Base-by-base conservation (phyloP, 257 asterid species). In the Scutellaria galericulata region DNA sequence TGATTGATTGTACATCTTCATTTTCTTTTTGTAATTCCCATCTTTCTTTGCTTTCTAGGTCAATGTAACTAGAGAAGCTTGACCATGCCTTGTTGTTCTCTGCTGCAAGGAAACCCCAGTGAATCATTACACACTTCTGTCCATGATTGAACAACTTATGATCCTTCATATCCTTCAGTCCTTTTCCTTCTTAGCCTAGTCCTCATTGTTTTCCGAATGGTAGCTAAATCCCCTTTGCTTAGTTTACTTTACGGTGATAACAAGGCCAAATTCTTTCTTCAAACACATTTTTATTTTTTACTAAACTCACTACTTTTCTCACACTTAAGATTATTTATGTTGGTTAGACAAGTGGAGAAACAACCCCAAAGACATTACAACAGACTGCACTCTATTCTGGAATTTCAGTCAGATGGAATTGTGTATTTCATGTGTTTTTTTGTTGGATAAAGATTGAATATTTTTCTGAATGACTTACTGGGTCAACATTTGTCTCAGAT, bases 401-500 rank as follows among this genome's bases (percentile, higher is more conserved):
- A 22, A 24, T 24, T 76, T 60, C 69, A 37, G 11, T 53, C 55
- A 46, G 12, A 50, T 72, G 45, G 47, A 47, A 10, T 50, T 54
- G 7, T 53, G 63, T 20, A 42, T 46, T 3, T 64, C 35, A 31
- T 41, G 13, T 54, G 40, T 64, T 62, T 55, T 55, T 62, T 15
- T 80, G 53, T 18, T 71, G 35, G 53, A 12, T n/a, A 35, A 67
- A 60, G n/a, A 35, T 41, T 63, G 63, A n/a, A 70, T 46, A 24
- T 18, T 68, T 27, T 65, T 24, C 73, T 79, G 57, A 81, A 56
- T 70, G 31, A 58, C 18, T 22, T 68, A 71, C 50, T 60, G 75
- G 68, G 48, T 75, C 31, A 66, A 64, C 50, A 13, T 39, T 71
- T 31, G 69, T 9, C 66, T 57, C 89, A 88, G 95, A 80, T 88